phyloP scores from a whole-genome alignment of 257 asterid genomes.

The Solanum appendiculatum region DNA sequence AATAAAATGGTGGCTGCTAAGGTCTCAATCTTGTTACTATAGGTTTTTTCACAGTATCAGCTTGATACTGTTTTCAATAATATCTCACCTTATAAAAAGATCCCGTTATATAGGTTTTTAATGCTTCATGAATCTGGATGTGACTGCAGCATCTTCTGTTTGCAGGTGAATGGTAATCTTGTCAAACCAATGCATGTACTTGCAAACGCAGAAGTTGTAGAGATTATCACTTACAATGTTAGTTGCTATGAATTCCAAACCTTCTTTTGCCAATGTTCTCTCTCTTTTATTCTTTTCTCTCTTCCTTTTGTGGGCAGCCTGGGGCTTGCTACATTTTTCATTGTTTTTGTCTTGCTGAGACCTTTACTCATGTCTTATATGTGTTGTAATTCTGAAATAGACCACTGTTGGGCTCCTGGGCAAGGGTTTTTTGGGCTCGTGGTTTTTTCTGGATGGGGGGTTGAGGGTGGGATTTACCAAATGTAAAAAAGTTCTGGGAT shows the following conservation, averaged over 20 bases:
- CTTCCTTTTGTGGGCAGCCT: neutral
- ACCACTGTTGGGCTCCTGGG: neutral
- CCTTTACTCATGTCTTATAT: neutral
- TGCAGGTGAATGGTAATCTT: constrained; percentile 88
- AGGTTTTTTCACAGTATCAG: neutral
- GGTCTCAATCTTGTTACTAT: constrained; percentile 22
- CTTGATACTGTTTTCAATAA: neutral
- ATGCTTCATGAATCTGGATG: neutral
- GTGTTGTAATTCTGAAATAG: neutral
- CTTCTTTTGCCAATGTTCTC: neutral
- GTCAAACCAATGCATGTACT: constrained; percentile 74
- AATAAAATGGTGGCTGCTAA: constrained; percentile 94
- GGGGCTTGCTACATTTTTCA: neutral
- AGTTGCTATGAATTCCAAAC: constrained; percentile 19
- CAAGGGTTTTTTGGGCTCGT: neutral
- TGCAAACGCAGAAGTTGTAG: constrained; percentile 90
- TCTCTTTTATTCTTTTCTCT: neutral
- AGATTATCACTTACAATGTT: constrained; percentile 69
- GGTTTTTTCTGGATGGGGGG: neutral
- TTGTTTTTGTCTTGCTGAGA: neutral
- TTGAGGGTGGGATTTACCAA: neutral
- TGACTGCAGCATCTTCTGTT: constrained; percentile 6
- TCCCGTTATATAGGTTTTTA: neutral
- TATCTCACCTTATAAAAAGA: neutral
- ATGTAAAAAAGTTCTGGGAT: neutral